Percentiles rank a stretch among this genome's conserved stretches.
These are phyloP conservation scores for Crotalaria pallida DNA, from an alignment of 306 rosid species.

Conservation along the genomic window DNA sequence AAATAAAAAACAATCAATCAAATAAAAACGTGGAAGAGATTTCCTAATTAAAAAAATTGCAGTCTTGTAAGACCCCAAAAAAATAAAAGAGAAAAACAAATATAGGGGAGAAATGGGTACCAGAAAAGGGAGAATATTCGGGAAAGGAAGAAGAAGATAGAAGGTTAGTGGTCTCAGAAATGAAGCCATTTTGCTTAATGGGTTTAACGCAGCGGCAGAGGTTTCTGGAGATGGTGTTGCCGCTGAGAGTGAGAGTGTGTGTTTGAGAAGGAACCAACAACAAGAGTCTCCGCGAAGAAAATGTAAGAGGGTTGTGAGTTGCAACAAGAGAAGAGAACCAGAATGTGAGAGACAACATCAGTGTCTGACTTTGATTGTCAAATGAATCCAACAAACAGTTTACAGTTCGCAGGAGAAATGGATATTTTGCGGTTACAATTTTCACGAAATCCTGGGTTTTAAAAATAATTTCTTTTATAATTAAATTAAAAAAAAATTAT, in stretches of 20 bases:
- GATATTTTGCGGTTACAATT: too few species aligned
- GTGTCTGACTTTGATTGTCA: background rate
- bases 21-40: too few species aligned
- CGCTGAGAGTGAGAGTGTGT: background rate
- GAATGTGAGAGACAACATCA: slow-evolving; percentile 29
- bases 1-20: too few species aligned
- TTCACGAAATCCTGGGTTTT: too few species aligned
- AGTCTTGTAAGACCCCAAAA: too few species aligned
- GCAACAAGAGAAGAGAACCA: slow-evolving; percentile 15
- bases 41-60: too few species aligned
- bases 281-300: background rate
- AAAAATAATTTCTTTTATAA: too few species aligned
- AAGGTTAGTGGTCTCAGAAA: slow-evolving; percentile 7
- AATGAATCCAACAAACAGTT: background rate
- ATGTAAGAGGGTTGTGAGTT: background rate
- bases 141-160: slow-evolving; percentile 23
- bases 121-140: slow-evolving; percentile 41
- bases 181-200: slow-evolving; percentile 14
- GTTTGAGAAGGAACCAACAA: slow-evolving; percentile 6
- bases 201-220: slow-evolving; percentile 14
- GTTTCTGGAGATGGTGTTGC: slow-evolving; percentile 5
- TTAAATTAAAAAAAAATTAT: too few species aligned
- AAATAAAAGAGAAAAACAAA: too few species aligned
- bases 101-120: slow-evolving; percentile 17
- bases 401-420: too few species aligned